Percentiles rank a stretch among this genome's conserved stretches.
phyloP scores from a whole-genome alignment of 495 filamentous ascomycete species.

The Lichenothelia convexa region DNA sequence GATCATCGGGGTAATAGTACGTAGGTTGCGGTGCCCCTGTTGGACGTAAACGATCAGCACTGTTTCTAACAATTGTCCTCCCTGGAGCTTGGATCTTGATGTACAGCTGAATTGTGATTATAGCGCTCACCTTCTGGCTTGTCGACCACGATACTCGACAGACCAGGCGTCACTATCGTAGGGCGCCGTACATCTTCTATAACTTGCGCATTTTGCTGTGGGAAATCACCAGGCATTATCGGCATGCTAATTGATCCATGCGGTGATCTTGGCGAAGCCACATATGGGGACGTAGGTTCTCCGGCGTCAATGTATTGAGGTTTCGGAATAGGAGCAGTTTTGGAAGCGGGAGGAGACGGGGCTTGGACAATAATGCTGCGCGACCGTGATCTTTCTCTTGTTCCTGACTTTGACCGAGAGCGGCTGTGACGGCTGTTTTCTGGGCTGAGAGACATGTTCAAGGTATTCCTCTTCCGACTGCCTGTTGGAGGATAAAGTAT shows the following conservation, averaged over 20 bases:
- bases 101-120: background rate
- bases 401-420: background rate
- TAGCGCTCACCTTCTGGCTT: background rate
- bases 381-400: background rate
- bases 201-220: background rate
- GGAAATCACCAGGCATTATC: background rate
- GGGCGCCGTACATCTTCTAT: background rate
- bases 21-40: background rate
- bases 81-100: slow-evolving; percentile 5
- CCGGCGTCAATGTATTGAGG: background rate
- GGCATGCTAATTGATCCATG: background rate
- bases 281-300: no score
- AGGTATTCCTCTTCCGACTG: no score
- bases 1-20: background rate
- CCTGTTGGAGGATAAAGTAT: no score
- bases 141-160: background rate
- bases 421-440: background rate
- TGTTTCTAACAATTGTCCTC: slow-evolving; percentile 5
- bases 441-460: no score
- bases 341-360: background rate
- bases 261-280: background rate
- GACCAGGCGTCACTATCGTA: background rate
- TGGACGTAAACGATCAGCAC: slow-evolving; percentile 5
- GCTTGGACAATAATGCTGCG: background rate
- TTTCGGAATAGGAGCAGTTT: background rate